Evolutionary conservation across 2,329 filamentous ascomycete species (phyloP).

Genomic region (Diaporthe citriasiana): DNA sequence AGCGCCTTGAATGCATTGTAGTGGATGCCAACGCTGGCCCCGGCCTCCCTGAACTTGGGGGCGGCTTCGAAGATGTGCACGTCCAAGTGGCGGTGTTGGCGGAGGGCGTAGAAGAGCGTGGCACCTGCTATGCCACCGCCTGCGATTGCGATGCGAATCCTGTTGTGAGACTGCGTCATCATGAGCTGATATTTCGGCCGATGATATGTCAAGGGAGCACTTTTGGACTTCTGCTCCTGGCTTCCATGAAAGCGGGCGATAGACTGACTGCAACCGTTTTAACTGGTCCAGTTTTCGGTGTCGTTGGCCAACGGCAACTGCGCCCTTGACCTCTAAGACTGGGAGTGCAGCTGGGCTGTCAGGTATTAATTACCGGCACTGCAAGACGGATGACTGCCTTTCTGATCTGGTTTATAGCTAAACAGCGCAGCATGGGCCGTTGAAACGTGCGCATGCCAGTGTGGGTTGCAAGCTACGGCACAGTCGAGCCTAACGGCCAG

Average conservation of each 20-base stretch:
- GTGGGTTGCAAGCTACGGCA: too few species aligned
- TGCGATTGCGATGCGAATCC: constrained; percentile 35
- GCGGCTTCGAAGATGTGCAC: constrained; percentile 46
- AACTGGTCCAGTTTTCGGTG: neutral
- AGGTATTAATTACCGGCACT: too few species aligned
- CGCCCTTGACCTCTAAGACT: neutral
- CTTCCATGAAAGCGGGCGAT: neutral
- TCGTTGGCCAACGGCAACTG: neutral
- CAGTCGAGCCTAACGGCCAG: too few species aligned
- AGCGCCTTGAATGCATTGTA: constrained; percentile 46
- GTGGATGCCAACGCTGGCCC: constrained; percentile 44
- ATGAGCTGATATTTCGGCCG: neutral
- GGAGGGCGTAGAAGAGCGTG: constrained; percentile 42
- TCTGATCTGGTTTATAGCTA: too few species aligned
- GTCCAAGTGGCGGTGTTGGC: constrained; percentile 42
- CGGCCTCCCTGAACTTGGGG: constrained; percentile 43
- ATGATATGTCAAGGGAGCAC: neutral
- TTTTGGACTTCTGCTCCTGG: too few species aligned
- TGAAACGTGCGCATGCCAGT: too few species aligned
- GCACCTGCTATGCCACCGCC: constrained; percentile 41
- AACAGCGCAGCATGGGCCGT: too few species aligned
- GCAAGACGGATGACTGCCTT: too few species aligned
- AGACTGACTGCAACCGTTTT: neutral
- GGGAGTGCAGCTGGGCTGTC: too few species aligned
- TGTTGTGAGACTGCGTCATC: neutral